These are phyloP conservation scores for Candida peoriensis DNA, from an alignment of 805 yeast genomes.

Conservation along the genomic window DNA sequence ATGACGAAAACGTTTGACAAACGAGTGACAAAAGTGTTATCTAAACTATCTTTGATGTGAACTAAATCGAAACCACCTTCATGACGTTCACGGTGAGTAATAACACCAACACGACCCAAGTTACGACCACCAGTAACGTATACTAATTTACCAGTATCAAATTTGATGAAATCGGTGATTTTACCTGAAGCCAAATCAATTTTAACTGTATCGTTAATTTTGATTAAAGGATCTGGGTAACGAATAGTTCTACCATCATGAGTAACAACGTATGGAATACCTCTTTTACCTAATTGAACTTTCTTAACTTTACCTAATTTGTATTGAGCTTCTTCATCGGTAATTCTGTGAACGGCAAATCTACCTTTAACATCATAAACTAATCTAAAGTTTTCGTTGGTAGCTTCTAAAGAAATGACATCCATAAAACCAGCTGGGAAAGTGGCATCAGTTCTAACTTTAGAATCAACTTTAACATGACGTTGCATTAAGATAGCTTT, in stretches of 20 bases:
- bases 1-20: constrained; percentile 87
- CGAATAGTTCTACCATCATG: constrained; percentile 99
- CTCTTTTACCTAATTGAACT: constrained; percentile 97
- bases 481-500: constrained; percentile 98
- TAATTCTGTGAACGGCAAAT: constrained; percentile 99
- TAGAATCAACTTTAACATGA: constrained; percentile 97
- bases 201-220: constrained; percentile 97
- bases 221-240: constrained; percentile 98
- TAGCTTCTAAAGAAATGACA: constrained; percentile 94
- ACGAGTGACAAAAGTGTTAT: constrained; percentile 95
- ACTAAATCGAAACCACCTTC: constrained; percentile 98
- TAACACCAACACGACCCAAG: constrained; percentile 97
- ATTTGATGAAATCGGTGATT: constrained; percentile 82
- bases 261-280: constrained; percentile 97
- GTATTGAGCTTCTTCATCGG: constrained; percentile 97
- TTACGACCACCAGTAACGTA: constrained; percentile 98
- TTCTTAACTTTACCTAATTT: constrained; percentile 97
- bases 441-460: constrained; percentile 98
- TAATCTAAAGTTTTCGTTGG: constrained; percentile 99
- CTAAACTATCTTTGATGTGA: constrained; percentile 92
- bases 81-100: constrained; percentile 94
- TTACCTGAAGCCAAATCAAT: constrained; percentile 95
- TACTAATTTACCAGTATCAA: constrained; percentile 87
- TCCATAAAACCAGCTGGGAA: constrained; percentile 99
- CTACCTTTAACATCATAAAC: constrained; percentile 98